Conservation (phyloP, 148 eudicot species). For the Talinum fruticosum region DNA sequence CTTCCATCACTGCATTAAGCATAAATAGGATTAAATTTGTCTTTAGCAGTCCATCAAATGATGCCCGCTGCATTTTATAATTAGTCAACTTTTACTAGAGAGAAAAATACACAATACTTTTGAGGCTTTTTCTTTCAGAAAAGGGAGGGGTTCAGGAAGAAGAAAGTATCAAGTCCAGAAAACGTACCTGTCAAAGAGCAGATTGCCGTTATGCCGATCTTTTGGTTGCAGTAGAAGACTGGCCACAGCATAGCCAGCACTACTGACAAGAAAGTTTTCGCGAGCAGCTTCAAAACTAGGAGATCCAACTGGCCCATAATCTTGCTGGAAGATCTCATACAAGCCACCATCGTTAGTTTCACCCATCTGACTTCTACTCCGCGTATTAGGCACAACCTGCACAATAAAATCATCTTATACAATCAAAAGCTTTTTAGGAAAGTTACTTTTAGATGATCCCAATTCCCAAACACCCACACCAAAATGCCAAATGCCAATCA, state of each 20-base stretch:
- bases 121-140: neutral
- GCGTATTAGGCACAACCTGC: slow-evolving; percentile 93
- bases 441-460: neutral
- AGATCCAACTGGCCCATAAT: slow-evolving; percentile 92
- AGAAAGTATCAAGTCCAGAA: slow-evolving; percentile 6
- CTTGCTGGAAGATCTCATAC: slow-evolving; percentile 98
- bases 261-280: slow-evolving; percentile 83
- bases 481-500: neutral
- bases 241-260: slow-evolving; percentile 99
- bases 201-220: slow-evolving; percentile 97
- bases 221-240: slow-evolving; percentile 96
- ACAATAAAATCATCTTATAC: slow-evolving; percentile 9
- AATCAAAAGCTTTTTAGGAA: neutral
- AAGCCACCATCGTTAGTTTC: slow-evolving; percentile 98
- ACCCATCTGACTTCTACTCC: slow-evolving; percentile 99
- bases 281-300: slow-evolving; percentile 92
- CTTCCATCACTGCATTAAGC: slow-evolving; percentile 65
- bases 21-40: neutral
- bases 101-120: neutral
- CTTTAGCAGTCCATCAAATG: neutral
- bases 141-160: neutral
- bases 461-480: neutral
- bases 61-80: neutral
- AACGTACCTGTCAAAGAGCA: slow-evolving; percentile 83
- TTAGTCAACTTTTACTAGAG: neutral